A percentile compares a stretch with the other conserved stretches of the same genome.
Evolutionary conservation across 345 rosid genomes (phyloP).

Genomic region (Carallia brachiata): DNA sequence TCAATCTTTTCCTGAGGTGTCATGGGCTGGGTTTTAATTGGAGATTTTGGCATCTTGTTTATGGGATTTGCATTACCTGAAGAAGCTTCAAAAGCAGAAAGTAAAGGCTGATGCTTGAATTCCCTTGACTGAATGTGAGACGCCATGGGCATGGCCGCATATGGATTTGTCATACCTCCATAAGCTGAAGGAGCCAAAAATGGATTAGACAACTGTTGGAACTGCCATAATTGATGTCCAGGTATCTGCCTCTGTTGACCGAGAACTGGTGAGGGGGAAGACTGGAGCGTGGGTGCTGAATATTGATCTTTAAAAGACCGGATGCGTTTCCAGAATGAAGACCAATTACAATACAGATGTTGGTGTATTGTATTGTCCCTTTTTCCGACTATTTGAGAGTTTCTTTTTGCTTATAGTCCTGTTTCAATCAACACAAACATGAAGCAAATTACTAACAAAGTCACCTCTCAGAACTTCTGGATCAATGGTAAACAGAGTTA

Average conservation of each 20-base stretch:
- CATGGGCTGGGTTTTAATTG: constrained; percentile 60
- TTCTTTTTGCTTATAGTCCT: constrained; percentile 59
- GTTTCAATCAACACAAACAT: constrained; percentile 17
- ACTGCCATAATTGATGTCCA: constrained; percentile 47
- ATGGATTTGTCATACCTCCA: constrained; percentile 54
- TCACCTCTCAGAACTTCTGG: neutral
- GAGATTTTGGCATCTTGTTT: constrained; percentile 40
- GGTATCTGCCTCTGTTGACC: constrained; percentile 47
- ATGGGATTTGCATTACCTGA: constrained; percentile 37
- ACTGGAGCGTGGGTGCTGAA: constrained; percentile 26
- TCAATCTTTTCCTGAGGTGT: constrained; percentile 94
- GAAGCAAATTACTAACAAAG: neutral
- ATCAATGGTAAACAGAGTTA: too few relatives aligned
- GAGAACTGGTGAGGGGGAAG: constrained; percentile 42
- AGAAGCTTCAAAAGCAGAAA: constrained; percentile 50
- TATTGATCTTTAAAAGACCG: constrained; percentile 41
- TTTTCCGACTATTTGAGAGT: constrained; percentile 40
- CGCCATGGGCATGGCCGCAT: constrained; percentile 47
- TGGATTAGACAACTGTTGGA: constrained; percentile 48
- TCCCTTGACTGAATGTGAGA: constrained; percentile 49
- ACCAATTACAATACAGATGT: constrained; percentile 42
- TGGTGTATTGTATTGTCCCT: constrained; percentile 36
- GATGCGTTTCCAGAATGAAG: constrained; percentile 38
- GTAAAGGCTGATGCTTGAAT: constrained; percentile 41
- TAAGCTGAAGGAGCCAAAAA: constrained; percentile 44